These are phyloP conservation scores for Lagenaria siceraria DNA, from an alignment of 306 rosid species.

Conservation along the genomic window DNA sequence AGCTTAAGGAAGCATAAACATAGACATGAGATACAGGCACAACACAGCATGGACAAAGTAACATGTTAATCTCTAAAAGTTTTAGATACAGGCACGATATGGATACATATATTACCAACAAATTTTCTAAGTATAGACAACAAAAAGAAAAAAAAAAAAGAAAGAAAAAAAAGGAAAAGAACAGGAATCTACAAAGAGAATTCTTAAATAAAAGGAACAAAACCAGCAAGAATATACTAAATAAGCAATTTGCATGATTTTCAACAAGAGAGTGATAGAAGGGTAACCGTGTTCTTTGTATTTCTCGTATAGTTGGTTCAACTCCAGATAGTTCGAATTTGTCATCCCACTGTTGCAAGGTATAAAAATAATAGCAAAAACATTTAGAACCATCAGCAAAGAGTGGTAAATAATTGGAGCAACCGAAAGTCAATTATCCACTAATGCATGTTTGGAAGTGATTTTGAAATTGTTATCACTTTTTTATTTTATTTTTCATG, in stretches of 20 bases:
- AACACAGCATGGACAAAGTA: background rate
- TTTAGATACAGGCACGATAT: background rate
- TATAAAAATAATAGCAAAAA: background rate
- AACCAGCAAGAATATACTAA: background rate
- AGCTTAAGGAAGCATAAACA: background rate
- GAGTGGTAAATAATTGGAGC: background rate
- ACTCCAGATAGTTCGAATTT: slow-evolving; percentile 64
- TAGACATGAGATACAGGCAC: background rate
- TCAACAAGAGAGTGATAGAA: background rate
- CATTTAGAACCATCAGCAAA: background rate
- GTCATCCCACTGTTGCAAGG: slow-evolving; percentile 60
- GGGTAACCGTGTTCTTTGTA: slow-evolving; percentile 57
- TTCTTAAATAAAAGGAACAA: background rate
- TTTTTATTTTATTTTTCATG: too few relatives aligned
- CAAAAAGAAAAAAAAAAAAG: background rate
- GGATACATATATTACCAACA: background rate
- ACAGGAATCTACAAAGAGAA: background rate
- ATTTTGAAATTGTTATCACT: too few relatives aligned
- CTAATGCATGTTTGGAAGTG: background rate
- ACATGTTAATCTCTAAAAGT: background rate
- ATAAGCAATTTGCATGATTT: background rate
- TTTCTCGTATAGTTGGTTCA: slow-evolving; percentile 61
- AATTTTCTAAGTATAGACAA: background rate
- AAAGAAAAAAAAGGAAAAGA: background rate
- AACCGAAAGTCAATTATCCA: background rate